A percentile compares a stretch with the other conserved stretches of the same genome.
Conservation (phyloP, 805 yeast genomes). For the Scheffersomyces amazonensis region DNA sequence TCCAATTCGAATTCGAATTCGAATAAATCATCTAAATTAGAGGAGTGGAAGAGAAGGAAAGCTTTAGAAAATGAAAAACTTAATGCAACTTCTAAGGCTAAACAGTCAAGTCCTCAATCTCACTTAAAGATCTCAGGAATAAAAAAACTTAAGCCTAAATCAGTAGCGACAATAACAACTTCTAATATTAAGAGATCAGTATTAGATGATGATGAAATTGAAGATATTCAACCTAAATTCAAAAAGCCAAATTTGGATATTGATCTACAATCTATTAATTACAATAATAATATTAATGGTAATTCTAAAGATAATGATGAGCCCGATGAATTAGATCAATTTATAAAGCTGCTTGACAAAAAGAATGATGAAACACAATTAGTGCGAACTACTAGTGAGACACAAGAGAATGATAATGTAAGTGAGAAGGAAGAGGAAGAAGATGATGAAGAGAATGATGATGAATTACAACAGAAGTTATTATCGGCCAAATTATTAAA, state of each 20-base stretch:
- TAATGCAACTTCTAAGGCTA: not conserved
- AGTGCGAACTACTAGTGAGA: not conserved
- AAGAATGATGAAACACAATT: constrained; percentile 3
- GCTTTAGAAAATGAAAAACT: constrained; percentile 3
- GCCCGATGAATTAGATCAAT: constrained; percentile 33
- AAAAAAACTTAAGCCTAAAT: constrained; percentile 1
- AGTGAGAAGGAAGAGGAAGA: constrained; percentile 18
- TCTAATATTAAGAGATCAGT: constrained; percentile 8
- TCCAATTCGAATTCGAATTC: not conserved
- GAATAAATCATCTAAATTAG: constrained; percentile 16
- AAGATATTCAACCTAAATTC: constrained; percentile 13
- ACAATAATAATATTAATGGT: constrained; percentile 12
- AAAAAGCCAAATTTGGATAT: constrained; percentile 15
- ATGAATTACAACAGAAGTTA: constrained; percentile 30
- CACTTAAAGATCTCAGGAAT: constrained; percentile 5
- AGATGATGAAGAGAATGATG: constrained; percentile 31
- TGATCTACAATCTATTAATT: not conserved
- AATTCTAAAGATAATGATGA: constrained; percentile 35
- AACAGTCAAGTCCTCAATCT: constrained; percentile 1
- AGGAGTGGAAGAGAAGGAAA: constrained; percentile 50
- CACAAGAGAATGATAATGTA: constrained; percentile 12
- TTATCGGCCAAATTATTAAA: constrained; percentile 36
- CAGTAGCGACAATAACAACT: constrained; percentile 7
- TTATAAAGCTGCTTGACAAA: constrained; percentile 27
- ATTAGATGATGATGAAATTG: constrained; percentile 29